Percentiles rank a stretch among this genome's conserved stretches.
These are phyloP conservation scores for Lineolata rhizophorae DNA, from an alignment of 495 filamentous ascomycete genomes.

Conservation along the genomic window DNA sequence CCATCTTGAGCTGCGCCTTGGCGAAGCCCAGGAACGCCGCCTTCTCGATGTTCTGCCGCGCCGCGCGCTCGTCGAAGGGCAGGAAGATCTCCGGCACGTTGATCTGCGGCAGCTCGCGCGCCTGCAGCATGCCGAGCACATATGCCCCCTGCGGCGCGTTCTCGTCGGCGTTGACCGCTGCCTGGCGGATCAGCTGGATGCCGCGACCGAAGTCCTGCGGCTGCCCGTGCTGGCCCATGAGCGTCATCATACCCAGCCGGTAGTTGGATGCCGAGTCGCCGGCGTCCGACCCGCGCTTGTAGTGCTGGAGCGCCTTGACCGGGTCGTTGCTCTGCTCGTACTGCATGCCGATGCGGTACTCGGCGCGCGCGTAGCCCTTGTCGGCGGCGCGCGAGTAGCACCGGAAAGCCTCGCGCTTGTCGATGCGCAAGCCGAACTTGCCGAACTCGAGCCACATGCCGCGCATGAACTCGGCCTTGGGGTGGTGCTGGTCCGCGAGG, in stretches of 20 bases:
- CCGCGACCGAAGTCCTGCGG: constrained; percentile 58
- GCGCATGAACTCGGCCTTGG: constrained; percentile 82
- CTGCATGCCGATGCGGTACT: constrained; percentile 96
- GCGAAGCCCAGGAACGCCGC: constrained; percentile 91
- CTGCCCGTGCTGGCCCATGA: constrained; percentile 81
- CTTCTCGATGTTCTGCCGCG: constrained; percentile 82
- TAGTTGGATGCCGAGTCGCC: constrained; percentile 89
- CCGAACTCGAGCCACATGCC: constrained; percentile 98
- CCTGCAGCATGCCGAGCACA: constrained; percentile 87
- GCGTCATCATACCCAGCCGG: constrained; percentile 90
- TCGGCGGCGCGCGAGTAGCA: constrained; percentile 72
- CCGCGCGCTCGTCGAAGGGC: constrained; percentile 48
- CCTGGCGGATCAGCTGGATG: constrained; percentile 56
- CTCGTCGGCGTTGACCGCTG: constrained; percentile 80
- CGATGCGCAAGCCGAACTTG: constrained; percentile 69
- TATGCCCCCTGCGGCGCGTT: constrained; percentile 96
- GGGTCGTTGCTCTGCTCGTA: constrained; percentile 86
- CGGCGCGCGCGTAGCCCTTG: constrained; percentile 75
- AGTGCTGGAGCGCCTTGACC: constrained; percentile 75
- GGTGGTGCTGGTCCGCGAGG: constrained; percentile 75
- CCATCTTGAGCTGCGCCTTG: constrained; percentile 96
- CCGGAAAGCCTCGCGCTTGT: constrained; percentile 84
- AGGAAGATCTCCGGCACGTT: constrained; percentile 52
- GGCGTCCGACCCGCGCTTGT: constrained; percentile 50
- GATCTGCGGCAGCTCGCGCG: constrained; percentile 74